Evolutionary conservation across 345 rosid genomes (phyloP).

Genomic region (Dimocarpus longan): DNA sequence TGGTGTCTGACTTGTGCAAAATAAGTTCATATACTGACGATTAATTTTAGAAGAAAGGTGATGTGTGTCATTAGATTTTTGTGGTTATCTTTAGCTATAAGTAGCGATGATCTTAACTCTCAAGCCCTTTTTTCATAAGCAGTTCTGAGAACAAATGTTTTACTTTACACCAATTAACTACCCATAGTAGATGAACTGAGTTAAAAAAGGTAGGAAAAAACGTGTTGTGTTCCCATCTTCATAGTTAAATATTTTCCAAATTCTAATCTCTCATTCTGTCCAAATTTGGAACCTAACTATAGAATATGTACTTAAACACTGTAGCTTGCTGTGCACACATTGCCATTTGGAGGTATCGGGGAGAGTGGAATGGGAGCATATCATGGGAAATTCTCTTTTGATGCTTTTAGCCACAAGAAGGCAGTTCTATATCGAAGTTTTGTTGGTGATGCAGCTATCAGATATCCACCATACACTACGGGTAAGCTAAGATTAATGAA

Average conservation of each 20-base stretch:
- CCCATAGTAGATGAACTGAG: neutral
- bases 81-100: neutral
- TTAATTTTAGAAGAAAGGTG: neutral
- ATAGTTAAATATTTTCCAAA: neutral
- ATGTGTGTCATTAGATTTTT: neutral
- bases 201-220: neutral
- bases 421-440: constrained; percentile 77
- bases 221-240: neutral
- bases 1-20: neutral
- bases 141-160: neutral
- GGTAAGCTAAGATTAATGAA: constrained; percentile 62
- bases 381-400: constrained; percentile 97
- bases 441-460: constrained; percentile 53
- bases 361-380: constrained; percentile 92
- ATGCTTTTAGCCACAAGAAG: constrained; percentile 94
- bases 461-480: constrained; percentile 84
- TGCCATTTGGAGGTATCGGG: constrained; percentile 98
- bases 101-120: neutral
- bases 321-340: constrained; percentile 65
- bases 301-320: constrained; percentile 9
- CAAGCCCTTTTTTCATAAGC: neutral
- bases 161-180: neutral
- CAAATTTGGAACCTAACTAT: neutral
- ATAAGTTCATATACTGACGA: neutral
- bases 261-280: neutral